Base-by-base conservation (phyloP, 2,329 filamentous ascomycete species). In the Cylindrodendrum hubeiense region DNA sequence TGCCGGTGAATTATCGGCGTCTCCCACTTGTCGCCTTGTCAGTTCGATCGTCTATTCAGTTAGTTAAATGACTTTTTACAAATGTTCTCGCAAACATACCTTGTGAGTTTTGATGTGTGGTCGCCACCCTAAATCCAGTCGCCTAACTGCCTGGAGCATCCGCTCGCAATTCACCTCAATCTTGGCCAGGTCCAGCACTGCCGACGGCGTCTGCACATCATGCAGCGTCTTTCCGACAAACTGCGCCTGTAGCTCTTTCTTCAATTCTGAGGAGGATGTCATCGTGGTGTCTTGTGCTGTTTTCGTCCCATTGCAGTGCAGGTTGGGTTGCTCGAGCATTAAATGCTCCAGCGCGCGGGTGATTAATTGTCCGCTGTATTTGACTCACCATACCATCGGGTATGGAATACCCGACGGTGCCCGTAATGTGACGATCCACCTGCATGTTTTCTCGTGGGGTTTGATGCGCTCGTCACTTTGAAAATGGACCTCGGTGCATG, bases 31-130 rank as follows among this genome's bases (percentile, higher is more conserved):
- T 28, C 93, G 79, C 60, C 84, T 82, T 4, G 90, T 86, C 56
- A 93, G 78, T 76, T 93, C 86, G 1, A 58, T 58, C 4, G 91
- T 93, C 89, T 91, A 54, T 1, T 28, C 9, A 1, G 13, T 46
- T 44, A 49, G 4, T 26, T n/a, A 17, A 26, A 17, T 9, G 22
- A 21, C 5, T 17, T 28, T n/a, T 13, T 7, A 5, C 19, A 4
- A 17, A 4, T n/a, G 5, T 26, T n/a, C 4, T 3, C 1, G 15
- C 3, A 9, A 21, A 30, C 24, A n/a, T 34, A 90, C 90, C 82
- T 95, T 95, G 77, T 95, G 93, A 22, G 91, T 93, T 79, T 95
- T 95, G 63, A 94, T 88, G 76, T 95, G 93, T 2, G 90, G 89
- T 62, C 93, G 84, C 81, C 93, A 94, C 9, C 84, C 85, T 17